Evolutionary conservation across 2,329 filamentous ascomycete genomes (phyloP).

Genomic region (Periconia macrospinosa): DNA sequence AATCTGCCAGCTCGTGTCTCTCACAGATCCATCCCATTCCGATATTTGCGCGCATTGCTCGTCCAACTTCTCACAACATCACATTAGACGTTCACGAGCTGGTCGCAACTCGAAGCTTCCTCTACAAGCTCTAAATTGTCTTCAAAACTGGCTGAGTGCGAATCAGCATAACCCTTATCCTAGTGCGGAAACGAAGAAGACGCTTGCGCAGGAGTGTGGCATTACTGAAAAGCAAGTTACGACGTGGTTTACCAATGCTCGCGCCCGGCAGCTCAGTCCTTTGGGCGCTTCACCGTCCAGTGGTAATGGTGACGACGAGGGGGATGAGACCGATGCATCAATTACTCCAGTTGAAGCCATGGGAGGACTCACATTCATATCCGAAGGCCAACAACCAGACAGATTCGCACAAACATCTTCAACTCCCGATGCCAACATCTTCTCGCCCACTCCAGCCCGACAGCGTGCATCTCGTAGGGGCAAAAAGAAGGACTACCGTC

Average conservation of each 20-base stretch:
- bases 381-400: conserved; percentile 1
- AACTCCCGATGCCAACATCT: conserved; percentile 7
- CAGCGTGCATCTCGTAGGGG: conserved; percentile 26
- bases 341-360: conserved; percentile 7
- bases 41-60: conserved; percentile 18
- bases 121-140: conserved; percentile 24
- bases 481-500: conserved; percentile 42
- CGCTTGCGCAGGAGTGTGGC: conserved; percentile 31
- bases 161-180: conserved; percentile 37
- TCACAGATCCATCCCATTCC: conserved; percentile 14
- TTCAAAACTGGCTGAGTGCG: conserved; percentile 33
- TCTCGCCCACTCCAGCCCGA: conserved; percentile 1
- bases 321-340: conserved; percentile 14
- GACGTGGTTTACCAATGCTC: conserved; percentile 41
- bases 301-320: conserved; percentile 25
- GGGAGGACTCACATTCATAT: conserved; percentile 7
- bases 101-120: conserved; percentile 33
- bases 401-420: conserved; percentile 8
- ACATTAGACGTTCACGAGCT: conserved; percentile 32
- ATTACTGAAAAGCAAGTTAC: conserved; percentile 40
- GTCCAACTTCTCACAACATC: conserved; percentile 3
- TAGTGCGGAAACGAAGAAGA: conserved; percentile 28
- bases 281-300: conserved; percentile 12
- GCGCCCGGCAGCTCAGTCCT: conserved; percentile 29
- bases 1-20: conserved; percentile 22